Base-by-base conservation (phyloP, 2,329 filamentous ascomycete species). In the Penicillium hordei region DNA sequence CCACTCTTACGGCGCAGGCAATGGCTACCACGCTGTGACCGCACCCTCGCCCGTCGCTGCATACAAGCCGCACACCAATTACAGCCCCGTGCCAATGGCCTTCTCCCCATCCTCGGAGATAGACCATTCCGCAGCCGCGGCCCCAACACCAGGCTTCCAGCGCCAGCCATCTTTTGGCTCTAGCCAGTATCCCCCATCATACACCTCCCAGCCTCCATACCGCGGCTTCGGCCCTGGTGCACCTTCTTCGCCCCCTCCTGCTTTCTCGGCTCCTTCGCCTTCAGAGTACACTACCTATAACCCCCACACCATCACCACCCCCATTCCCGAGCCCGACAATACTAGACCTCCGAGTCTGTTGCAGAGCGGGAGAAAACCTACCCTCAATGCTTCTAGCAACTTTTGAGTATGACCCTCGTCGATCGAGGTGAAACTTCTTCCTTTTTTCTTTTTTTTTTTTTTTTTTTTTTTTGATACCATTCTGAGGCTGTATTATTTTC, bases 321-420 rank as follows among this genome's bases (percentile, higher is more conserved):
- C 57, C 17, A 57, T 67, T 45, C 34, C 50, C 38, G 61, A 68
- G 44, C 58, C 63, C 31, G 66, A 69, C 29, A 57, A 65, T 58
- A 68, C 70, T 58, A 68, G 74, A 60, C 73, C 75, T 36, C 75
- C 76, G 10, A 77, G 72, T 70, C 63, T 77, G 34, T 60, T 77
- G 54, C 72, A 76, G 59, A 74, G 71, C 55, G 76, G 75, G 17
- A 70, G 73, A 52, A 72, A 72, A 55, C 72, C 75, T 12, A 68
- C 65, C 8, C 62, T 66, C 38, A 73, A 75, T 44, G 72, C 70
- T 27, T 74, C 64, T 48, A 67, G 71, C 53, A 67, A 75, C 62
- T 68, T 77, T 46, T 75, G 63, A 62, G 38, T 17, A 31, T 17
- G 36, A 34, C 36, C 40, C 38, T 57, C 49, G 50, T 57, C 43